These are phyloP conservation scores for Exophiala sp. DNA, from an alignment of 2,329 filamentous ascomycete species.

Conservation along the genomic window DNA sequence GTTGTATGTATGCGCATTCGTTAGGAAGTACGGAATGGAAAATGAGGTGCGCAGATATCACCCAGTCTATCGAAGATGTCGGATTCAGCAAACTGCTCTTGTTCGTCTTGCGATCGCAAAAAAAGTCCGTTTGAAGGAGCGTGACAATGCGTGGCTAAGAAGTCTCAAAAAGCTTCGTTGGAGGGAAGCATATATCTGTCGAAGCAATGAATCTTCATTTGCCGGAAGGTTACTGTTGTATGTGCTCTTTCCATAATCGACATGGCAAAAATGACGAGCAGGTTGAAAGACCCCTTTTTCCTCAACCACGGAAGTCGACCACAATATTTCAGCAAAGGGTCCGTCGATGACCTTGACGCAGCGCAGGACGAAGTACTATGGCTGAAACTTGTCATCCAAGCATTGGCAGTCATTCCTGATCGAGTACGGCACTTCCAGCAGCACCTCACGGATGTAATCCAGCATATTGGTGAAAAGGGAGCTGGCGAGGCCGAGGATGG, in stretches of 20 bases:
- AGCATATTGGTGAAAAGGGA: neutral
- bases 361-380: constrained; percentile 2
- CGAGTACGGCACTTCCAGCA: neutral
- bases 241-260: neutral
- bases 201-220: too few relatives aligned
- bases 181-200: neutral
- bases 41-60: too few relatives aligned
- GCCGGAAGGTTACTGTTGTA: neutral
- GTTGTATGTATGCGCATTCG: too few relatives aligned
- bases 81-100: too few relatives aligned
- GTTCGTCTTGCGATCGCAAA: too few relatives aligned
- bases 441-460: neutral
- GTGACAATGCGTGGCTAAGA: too few relatives aligned
- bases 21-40: too few relatives aligned
- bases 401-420: neutral
- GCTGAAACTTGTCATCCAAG: neutral
- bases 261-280: neutral
- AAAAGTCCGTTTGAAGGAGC: too few relatives aligned
- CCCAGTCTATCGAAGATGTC: too few relatives aligned
- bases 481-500: neutral
- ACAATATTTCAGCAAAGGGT: constrained; percentile 1
- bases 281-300: neutral
- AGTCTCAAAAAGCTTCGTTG: too few relatives aligned
- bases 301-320: constrained; percentile 2
- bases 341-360: neutral